A percentile compares a stretch with the other conserved stretches of the same genome.
phyloP scores from a whole-genome alignment of 2,329 filamentous ascomycete genomes.

The Talaromyces sp. region DNA sequence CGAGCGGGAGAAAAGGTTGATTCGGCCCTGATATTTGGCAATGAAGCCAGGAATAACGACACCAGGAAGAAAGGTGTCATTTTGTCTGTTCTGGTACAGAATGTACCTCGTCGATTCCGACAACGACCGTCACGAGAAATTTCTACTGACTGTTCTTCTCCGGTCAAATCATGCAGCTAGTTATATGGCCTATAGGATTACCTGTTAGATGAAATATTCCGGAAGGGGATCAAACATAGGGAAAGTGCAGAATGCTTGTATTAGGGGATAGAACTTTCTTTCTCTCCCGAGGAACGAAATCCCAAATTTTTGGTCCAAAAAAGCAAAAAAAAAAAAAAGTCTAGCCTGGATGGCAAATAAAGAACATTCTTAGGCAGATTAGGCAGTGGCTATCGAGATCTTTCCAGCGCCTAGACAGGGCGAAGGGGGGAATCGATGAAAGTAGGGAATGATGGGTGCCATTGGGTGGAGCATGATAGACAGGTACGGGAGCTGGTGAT shows the following conservation, averaged over 20 bases:
- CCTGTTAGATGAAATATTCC: background rate
- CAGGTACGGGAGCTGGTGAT: slow-evolving; percentile 7
- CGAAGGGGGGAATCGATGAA: background rate
- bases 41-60: slow-evolving; percentile 26
- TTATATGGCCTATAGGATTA: background rate
- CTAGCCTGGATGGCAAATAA: background rate
- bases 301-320: background rate
- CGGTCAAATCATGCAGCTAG: background rate
- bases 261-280: background rate
- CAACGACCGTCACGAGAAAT: background rate
- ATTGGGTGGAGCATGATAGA: slow-evolving; percentile 3
- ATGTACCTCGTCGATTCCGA: background rate
- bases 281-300: background rate
- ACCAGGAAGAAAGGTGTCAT: slow-evolving; percentile 31
- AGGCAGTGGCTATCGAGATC: slow-evolving; percentile 2
- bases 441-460: slow-evolving; percentile 8
- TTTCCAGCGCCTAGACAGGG: slow-evolving; percentile 4
- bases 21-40: slow-evolving; percentile 24
- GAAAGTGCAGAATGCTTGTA: background rate
- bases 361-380: slow-evolving; percentile 7
- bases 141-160: background rate
- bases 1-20: slow-evolving; percentile 62
- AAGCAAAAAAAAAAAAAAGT: background rate
- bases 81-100: slow-evolving; percentile 4
- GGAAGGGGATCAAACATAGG: background rate